Evolutionary conservation across 2,329 filamentous ascomycete species (phyloP).

Genomic region (Exophiala xenobiotica): DNA sequence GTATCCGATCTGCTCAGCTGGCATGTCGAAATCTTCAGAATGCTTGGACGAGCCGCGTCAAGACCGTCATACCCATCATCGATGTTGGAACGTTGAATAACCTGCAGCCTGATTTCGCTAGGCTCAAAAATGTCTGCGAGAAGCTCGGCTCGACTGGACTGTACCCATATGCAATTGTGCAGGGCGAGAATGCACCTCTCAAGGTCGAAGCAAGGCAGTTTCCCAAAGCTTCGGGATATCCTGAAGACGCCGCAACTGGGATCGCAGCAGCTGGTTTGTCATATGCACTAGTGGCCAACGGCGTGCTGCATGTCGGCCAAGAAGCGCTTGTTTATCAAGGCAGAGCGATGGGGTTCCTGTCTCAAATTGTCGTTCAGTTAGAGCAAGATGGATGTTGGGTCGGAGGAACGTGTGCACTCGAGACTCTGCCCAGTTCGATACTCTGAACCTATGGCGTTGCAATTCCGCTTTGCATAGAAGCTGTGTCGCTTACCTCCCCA

Average conservation of each 20-base stretch:
- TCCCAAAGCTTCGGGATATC: slow-evolving; percentile 8
- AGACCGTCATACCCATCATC: background rate
- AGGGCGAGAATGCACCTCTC: background rate
- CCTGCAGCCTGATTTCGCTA: slow-evolving; percentile 1
- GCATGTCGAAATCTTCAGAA: background rate
- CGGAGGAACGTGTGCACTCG: background rate
- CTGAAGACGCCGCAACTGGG: slow-evolving; percentile 9
- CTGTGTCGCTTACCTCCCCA: too few relatives aligned
- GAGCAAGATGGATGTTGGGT: slow-evolving; percentile 1
- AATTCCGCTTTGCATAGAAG: too few relatives aligned
- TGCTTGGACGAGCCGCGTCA: slow-evolving; percentile 7
- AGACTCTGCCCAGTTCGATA: too few relatives aligned
- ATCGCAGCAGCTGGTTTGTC: slow-evolving; percentile 7
- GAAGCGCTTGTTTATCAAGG: slow-evolving; percentile 5
- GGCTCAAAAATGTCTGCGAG: slow-evolving; percentile 2
- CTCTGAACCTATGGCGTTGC: too few relatives aligned
- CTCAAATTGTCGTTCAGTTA: slow-evolving; percentile 3
- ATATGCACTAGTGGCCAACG: background rate
- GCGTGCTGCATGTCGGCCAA: background rate
- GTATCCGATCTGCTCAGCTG: background rate
- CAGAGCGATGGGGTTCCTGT: slow-evolving; percentile 5
- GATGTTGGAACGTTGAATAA: slow-evolving; percentile 1
- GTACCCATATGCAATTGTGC: slow-evolving; percentile 6
- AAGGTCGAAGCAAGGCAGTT: slow-evolving; percentile 10
- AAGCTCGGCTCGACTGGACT: slow-evolving; percentile 6